Percentiles rank a stretch among this genome's conserved stretches.
phyloP scores from a whole-genome alignment of 805 yeast genomes.

The Kluyveromyces nonfermentans region DNA sequence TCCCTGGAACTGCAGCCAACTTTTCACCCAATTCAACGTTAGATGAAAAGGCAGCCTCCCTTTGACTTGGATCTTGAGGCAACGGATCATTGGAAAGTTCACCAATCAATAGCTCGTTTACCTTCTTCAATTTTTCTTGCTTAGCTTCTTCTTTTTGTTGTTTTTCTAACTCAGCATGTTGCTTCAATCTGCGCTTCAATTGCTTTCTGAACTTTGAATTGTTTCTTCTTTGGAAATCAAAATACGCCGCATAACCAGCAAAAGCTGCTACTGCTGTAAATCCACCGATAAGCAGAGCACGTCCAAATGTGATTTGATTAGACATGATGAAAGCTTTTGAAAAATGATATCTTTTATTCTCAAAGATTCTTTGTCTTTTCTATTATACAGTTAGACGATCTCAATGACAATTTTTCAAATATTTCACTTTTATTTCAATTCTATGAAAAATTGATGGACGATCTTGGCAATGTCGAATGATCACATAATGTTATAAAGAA shows the following conservation, averaged over 20 bases:
- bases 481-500: not conserved
- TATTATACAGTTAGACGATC: not conserved
- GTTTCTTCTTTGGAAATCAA: slow-evolving; percentile 86
- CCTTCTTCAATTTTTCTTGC: slow-evolving; percentile 48
- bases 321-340: slow-evolving; percentile 11
- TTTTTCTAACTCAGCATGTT: slow-evolving; percentile 50
- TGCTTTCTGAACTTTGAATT: slow-evolving; percentile 72
- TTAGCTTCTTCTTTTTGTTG: slow-evolving; percentile 47
- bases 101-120: slow-evolving; percentile 51
- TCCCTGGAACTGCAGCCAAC: slow-evolving; percentile 53
- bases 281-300: slow-evolving; percentile 29
- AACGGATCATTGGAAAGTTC: slow-evolving; percentile 67
- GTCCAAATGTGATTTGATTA: slow-evolving; percentile 13
- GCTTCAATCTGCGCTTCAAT: slow-evolving; percentile 53
- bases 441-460: not conserved
- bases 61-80: slow-evolving; percentile 58
- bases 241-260: slow-evolving; percentile 73
- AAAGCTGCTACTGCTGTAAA: slow-evolving; percentile 44
- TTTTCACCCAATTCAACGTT: slow-evolving; percentile 84
- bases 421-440: too few species aligned
- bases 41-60: slow-evolving; percentile 71
- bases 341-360: not conserved
- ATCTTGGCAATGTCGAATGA: not conserved
- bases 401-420: not conserved
- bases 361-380: not conserved